Evolutionary conservation across 1,284 basidiomycete genomes (phyloP), one percentile per base, ranked within the genome.

Genomic region (Phellopilus nigrolimitatus): DNA sequence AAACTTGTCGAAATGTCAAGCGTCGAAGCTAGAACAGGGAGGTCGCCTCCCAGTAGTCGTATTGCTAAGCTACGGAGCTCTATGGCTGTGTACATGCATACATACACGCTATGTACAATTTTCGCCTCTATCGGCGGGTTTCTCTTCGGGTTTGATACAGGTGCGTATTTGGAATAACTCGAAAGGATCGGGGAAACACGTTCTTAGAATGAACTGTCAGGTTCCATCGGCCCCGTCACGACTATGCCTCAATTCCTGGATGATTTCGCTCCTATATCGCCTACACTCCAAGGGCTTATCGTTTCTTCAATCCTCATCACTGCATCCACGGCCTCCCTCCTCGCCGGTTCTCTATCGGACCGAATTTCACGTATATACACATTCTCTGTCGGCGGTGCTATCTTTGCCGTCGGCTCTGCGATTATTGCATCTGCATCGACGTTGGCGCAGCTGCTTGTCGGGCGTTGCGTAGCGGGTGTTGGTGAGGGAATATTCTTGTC

Each of bases 401-500:
- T 75, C 27, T 71, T 73, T 47, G 63, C 68, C 9, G 27, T 66
- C 12, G 74, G 75, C 1, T 68, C 68, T 30, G 64, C 64, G 8
- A 62, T 71, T 30, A 65, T 64, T 4, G 63, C 67, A 49, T 65
- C 64, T 41, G 63, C 64, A 46, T 60, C 59, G 31, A 60, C 52
- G 19, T 63, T 71, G 30, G 59, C 67, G 34, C 60, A 68, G 54
- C 61, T 78, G 27, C 68, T 79, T 31, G 64, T 72, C 19, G 78
- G 74, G 3, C 65, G 78, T 21, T 69, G 72, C 22, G 60, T 79
- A 25, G 70, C 75, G 1, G 78, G 76, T 0, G 57, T 72, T 1
- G 76, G 73, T 10, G 70, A 78, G 56, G 76, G 75, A 1, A 60
- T 78, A 13, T 75, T 75, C 58, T 64, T 76, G 42, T 72, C 71